Evolutionary conservation across 2,329 filamentous ascomycete genomes (phyloP), one percentile per base, ranked within the genome.

Genomic region (Fusarium secorum): DNA sequence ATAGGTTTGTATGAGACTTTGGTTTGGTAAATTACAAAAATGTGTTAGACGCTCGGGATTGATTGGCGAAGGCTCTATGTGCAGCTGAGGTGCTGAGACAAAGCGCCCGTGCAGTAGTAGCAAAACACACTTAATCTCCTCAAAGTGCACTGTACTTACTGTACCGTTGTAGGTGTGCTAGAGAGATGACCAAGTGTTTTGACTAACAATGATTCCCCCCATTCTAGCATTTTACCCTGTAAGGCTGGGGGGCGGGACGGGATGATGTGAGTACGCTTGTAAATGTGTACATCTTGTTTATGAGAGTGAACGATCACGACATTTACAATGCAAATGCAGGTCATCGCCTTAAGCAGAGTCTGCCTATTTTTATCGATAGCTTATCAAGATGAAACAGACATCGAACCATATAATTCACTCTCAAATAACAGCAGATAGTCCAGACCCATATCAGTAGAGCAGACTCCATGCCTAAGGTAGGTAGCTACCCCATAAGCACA

Each of bases 181-280:
- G 26, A 58, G 42, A 62, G 42, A 67, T 67, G 64, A 67, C 63
- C 63, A 67, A 67, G 33, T 49, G 55, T 35, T 42, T 67, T 67
- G 48, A 67, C 64, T 67, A 62, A 67, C 38, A 39, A 30, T 35
- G 46, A 42, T n/a, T 30, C 33, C 32, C 36, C 35, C 35, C 28
- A 42, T 39, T 20, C 38, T 39, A 15, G 22, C 18, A 55, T 45
- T 33, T 33, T 32, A 56, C 49, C 49, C 32, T 30, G 42, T 55
- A 67, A 67, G 63, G 48, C 64, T 67, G 32, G 62, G 48, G 44
- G n/a, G 46, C 18, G 39, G 41, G 42, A 66, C 62, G 41, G 60
- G 44, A 64, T 58, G 51, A 45, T 33, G 51, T 41, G 48, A 56
- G 64, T 55, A 9, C 38, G 48, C 24, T 44, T 46, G 60, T 35